These are phyloP conservation scores for Leucocoprinus leucothites DNA, from an alignment of 768 basidiomycete genomes.

Conservation along the genomic window DNA sequence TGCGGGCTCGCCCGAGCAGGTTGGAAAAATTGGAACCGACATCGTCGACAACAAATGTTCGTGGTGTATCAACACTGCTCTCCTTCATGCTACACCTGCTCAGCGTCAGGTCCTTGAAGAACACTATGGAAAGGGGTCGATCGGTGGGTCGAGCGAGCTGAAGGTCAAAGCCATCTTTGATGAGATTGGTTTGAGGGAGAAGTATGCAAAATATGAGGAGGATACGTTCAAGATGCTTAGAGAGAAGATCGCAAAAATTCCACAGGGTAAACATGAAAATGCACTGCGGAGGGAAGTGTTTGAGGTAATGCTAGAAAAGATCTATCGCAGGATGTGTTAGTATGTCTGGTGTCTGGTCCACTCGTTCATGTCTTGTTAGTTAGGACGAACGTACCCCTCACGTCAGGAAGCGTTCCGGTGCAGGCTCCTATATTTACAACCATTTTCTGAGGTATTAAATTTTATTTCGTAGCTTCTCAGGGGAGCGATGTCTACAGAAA, in stretches of 20 bases:
- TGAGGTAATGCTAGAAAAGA: slow-evolving; percentile 84
- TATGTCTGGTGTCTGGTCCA: too few relatives aligned
- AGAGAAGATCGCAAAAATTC: slow-evolving; percentile 67
- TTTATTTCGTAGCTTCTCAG: too few relatives aligned
- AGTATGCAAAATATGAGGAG: slow-evolving; percentile 81
- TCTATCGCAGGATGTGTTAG: slow-evolving; percentile 66
- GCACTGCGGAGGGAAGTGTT: slow-evolving; percentile 67
- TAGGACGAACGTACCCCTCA: too few relatives aligned
- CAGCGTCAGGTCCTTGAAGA: slow-evolving; percentile 59
- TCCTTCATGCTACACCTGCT: slow-evolving; percentile 49
- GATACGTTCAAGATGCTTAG: slow-evolving; percentile 63
- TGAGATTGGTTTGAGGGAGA: slow-evolving; percentile 57
- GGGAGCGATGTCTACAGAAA: too few relatives aligned
- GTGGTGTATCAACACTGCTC: slow-evolving; percentile 91
- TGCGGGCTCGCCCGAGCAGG: slow-evolving; percentile 82
- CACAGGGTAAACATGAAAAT: slow-evolving; percentile 48
- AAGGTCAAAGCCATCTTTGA: slow-evolving; percentile 62
- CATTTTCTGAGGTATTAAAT: too few relatives aligned
- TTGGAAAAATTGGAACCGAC: slow-evolving; percentile 97
- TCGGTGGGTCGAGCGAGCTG: slow-evolving; percentile 45
- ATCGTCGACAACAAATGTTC: slow-evolving; percentile 99
- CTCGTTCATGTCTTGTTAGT: too few relatives aligned
- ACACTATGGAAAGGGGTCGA: slow-evolving; percentile 49
- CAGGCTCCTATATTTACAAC: too few relatives aligned
- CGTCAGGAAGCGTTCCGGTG: too few relatives aligned